Base-by-base conservation (phyloP, 805 yeast species). In the Ogataea nonfermentans region DNA sequence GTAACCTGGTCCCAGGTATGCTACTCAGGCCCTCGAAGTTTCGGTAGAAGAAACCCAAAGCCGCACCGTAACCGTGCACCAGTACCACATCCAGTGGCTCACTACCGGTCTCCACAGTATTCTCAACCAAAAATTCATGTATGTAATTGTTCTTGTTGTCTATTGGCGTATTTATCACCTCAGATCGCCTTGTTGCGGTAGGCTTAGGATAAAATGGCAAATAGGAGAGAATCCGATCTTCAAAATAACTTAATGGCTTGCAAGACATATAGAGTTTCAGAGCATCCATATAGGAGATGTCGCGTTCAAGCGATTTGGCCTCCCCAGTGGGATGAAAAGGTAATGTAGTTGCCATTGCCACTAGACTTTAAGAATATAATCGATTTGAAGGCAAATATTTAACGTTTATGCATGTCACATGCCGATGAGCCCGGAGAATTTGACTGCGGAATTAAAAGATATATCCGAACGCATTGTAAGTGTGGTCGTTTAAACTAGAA, bases 1-100 rank as follows among this genome's bases (percentile, higher is more conserved):
- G 88, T 24, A 85, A 53, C 29, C 73, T 68, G 10, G 71, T 67
- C 4, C 84, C 81, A 1, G 78, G 76, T 8, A 81, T 63, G 4
- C 65, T 44, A 3, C 75, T 57, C 34, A 83, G 59, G 0, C 61
- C 68, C 28, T 73, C 76, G 52, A 85, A 79, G 56, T 86, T 90
- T 41, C 78, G 73, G 56, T 80, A 79, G 53, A 79, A 91, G 37
- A 88, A 79, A 24, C 93, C 91, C 12, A 89, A 74, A 1, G 95
- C 84, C 0, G 98, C 95, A 1, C 95, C 96, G 57, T 87, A 89
- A 0, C 99, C 99, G 61, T 91, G 99, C 2, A 91, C 65, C 44
- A 91, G 60, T 3, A 91, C 88, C 8, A 88, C 62, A 13, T 53
- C 53, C 8, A 47, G 15, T 12, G 55, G 45, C 4, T 48, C 35